Conservation (phyloP, 2,329 filamentous ascomycete genomes). For the Thelonectria olida region DNA sequence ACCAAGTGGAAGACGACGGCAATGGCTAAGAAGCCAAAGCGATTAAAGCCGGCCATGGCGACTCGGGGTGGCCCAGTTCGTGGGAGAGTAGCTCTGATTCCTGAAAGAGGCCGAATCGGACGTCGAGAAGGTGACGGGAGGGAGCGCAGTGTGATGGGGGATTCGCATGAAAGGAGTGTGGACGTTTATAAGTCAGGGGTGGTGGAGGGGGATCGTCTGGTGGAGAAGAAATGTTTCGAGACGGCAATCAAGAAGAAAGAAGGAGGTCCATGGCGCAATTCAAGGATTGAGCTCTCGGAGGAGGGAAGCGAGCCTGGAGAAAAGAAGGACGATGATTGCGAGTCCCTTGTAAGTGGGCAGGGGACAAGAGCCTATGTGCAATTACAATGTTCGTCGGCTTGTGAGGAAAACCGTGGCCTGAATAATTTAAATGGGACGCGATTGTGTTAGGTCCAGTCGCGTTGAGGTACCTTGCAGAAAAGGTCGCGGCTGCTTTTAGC, state of each 20-base stretch:
- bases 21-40: conserved; percentile 85
- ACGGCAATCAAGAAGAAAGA: conserved; percentile 8
- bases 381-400: neutral
- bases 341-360: conserved; percentile 6
- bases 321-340: neutral
- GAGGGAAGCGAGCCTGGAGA: neutral
- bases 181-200: conserved; percentile 34
- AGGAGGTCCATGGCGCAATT: conserved; percentile 22
- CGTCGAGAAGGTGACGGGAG: neutral
- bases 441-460: neutral
- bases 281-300: neutral
- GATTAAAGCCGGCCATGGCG: conserved; percentile 65
- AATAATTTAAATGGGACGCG: neutral
- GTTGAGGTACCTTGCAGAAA: neutral
- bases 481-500: neutral
- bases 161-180: conserved; percentile 9
- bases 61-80: neutral
- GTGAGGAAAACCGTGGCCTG: neutral
- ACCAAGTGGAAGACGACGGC: conserved; percentile 93
- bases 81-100: neutral
- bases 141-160: neutral
- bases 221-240: conserved; percentile 11
- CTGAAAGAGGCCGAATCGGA: conserved; percentile 4
- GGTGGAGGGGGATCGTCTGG: conserved; percentile 4
- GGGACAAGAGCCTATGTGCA: neutral